Evolutionary conservation across 1,139 yeast species (phyloP).

Genomic region (Candida pseudocylindracea): DNA sequence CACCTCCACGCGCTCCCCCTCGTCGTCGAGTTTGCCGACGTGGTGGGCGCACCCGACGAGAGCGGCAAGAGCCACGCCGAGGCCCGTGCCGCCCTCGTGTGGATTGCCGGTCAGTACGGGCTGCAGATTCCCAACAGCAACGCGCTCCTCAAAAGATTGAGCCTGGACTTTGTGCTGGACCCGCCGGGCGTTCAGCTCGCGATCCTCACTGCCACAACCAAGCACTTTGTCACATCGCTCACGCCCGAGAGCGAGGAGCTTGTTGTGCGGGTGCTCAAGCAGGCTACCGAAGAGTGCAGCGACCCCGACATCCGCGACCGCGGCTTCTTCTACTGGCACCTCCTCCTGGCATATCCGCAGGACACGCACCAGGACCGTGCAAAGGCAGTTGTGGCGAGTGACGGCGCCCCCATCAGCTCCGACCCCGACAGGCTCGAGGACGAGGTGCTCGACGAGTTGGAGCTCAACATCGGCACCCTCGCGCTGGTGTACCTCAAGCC

Average conservation of each 20-base stretch:
- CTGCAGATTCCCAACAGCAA: constrained; percentile 24
- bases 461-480: constrained; percentile 57
- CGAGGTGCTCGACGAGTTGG: constrained; percentile 53
- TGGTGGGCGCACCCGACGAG: too few species aligned
- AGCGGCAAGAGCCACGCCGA: too few species aligned
- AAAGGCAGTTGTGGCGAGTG: constrained; percentile 21
- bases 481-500: constrained; percentile 79
- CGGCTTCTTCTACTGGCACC: constrained; percentile 72
- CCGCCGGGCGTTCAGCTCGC: constrained; percentile 55
- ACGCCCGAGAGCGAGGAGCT: not conserved
- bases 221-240: constrained; percentile 31
- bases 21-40: constrained; percentile 47
- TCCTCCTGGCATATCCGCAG: constrained; percentile 11
- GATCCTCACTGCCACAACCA: constrained; percentile 52
- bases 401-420: constrained; percentile 13
- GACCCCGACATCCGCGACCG: constrained; percentile 73
- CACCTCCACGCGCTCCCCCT: constrained; percentile 16
- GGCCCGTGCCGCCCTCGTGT: constrained; percentile 54
- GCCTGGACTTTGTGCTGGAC: constrained; percentile 31
- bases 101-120: constrained; percentile 70
- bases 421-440: constrained; percentile 60
- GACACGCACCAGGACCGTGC: constrained; percentile 22
- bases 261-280: constrained; percentile 36
- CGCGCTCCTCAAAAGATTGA: constrained; percentile 20
- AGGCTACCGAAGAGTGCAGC: constrained; percentile 55